These are phyloP conservation scores for Fonsecaea nubica DNA, from an alignment of 2,329 filamentous ascomycete species.

Conservation along the genomic window DNA sequence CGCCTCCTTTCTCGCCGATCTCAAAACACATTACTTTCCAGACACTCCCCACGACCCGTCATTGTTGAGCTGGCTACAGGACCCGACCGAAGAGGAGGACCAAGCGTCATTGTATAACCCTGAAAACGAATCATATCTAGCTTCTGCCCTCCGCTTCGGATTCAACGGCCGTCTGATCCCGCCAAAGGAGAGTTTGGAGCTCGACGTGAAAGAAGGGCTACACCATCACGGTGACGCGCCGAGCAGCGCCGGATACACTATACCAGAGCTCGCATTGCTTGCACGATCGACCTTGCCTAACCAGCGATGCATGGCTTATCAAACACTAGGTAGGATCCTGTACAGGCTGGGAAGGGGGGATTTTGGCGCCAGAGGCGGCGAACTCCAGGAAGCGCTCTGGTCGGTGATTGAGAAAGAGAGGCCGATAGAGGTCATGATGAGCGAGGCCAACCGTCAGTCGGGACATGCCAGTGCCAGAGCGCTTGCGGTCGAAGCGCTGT, in stretches of 20 bases:
- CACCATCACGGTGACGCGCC: slow-evolving; percentile 94
- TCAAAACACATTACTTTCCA: slow-evolving; percentile 94
- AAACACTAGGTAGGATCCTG: slow-evolving; percentile 83
- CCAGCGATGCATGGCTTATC: slow-evolving; percentile 89
- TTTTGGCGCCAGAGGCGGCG: slow-evolving; percentile 66
- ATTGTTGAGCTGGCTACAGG: slow-evolving; percentile 88
- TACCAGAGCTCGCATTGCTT: slow-evolving; percentile 81
- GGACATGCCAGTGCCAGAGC: slow-evolving; percentile 80
- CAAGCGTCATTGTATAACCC: slow-evolving; percentile 80
- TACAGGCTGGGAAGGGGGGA: slow-evolving; percentile 80
- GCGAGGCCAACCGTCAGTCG: slow-evolving; percentile 71
- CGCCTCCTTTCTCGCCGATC: slow-evolving; percentile 79
- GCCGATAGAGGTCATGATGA: slow-evolving; percentile 76
- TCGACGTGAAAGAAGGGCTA: slow-evolving; percentile 79
- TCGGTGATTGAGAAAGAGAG: slow-evolving; percentile 74
- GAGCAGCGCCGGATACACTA: slow-evolving; percentile 91
- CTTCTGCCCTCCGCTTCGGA: slow-evolving; percentile 84
- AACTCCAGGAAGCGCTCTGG: slow-evolving; percentile 83
- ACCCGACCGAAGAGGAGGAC: slow-evolving; percentile 68
- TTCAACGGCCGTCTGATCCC: slow-evolving; percentile 82
- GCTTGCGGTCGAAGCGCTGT: slow-evolving; percentile 87
- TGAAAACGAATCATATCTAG: slow-evolving; percentile 64
- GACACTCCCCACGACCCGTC: slow-evolving; percentile 82
- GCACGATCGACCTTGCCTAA: slow-evolving; percentile 81
- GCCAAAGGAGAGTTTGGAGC: slow-evolving; percentile 72